Percentiles rank a stretch among this genome's conserved stretches.
These are phyloP conservation scores for Xylaria sp. DNA, from an alignment of 2,329 filamentous ascomycete genomes.

Conservation along the genomic window DNA sequence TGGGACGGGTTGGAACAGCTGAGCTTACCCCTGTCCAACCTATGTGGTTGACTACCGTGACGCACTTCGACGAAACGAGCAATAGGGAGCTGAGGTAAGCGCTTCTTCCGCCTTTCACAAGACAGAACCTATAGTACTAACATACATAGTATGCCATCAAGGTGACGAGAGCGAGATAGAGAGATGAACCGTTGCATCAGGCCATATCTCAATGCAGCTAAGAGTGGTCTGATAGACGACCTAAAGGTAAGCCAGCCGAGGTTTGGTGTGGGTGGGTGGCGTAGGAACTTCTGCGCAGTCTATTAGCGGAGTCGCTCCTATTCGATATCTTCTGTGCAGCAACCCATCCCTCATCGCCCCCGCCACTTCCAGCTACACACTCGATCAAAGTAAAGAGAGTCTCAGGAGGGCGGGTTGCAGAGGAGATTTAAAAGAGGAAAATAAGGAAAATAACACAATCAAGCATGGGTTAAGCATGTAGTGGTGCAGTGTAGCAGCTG, in stretches of 20 bases:
- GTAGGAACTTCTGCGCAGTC: slow-evolving; percentile 5
- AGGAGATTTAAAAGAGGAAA: not conserved
- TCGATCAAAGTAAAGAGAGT: not conserved
- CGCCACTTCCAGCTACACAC: not conserved
- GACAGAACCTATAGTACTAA: not conserved
- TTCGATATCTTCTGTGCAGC: not conserved
- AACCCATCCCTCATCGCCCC: slow-evolving; percentile 9
- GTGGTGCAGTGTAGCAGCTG: slow-evolving; percentile 20
- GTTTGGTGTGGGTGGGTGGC: slow-evolving; percentile 9
- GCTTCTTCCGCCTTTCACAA: slow-evolving; percentile 5
- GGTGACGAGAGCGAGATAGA: not conserved
- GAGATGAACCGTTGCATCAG: not conserved
- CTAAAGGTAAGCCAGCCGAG: not conserved
- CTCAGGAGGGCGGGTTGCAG: slow-evolving; percentile 1
- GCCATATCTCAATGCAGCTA: not conserved
- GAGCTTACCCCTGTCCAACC: slow-evolving; percentile 29
- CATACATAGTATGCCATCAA: not conserved
- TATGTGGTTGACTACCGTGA: slow-evolving; percentile 23
- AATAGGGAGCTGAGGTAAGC: slow-evolving; percentile 36
- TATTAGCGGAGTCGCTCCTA: not conserved
- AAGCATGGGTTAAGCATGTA: slow-evolving; percentile 8
- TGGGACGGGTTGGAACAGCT: slow-evolving; percentile 24
- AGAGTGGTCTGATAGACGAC: slow-evolving; percentile 6
- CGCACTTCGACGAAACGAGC: slow-evolving; percentile 29
- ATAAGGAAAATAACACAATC: not conserved